Evolutionary conservation across 345 rosid species (phyloP), one percentile per base, ranked within the genome.

Genomic region (Syzygium oleosum): DNA sequence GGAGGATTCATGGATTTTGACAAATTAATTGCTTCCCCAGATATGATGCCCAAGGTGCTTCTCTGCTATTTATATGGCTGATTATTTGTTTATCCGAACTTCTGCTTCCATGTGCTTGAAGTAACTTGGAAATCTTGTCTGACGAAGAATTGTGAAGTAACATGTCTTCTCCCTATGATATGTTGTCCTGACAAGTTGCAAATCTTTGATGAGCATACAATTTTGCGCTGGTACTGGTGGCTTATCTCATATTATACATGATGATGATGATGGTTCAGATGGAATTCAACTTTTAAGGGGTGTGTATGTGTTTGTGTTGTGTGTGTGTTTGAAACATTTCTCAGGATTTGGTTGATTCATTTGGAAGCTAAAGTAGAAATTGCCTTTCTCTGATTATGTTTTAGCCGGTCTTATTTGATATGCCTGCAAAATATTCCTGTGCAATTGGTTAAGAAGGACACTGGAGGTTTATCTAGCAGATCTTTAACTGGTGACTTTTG

Each of bases 41-140:
- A 98, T 91, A 96, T 98, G 99, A 98, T 98, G 99, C 96, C 96
- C 85, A 96, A 98, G 99, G 99, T 98, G 86, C 87, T 92, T 90
- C 88, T 90, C 84, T 88, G 80, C 89, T 73, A 51, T 9, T 54
- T 52, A 27, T 49, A 38, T 23, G 56, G 34, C 49, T 68, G 43
- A 1, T n/a, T 77, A 22, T 80, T 31, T 2, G 17, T 59, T 21
- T 41, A 53, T 1, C 31, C 31, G 4, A 34, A 84, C 43, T 78
- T 8, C 65, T 59, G 19, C 46, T 68, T 68, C 80, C 80, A 34
- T 68, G 80, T 34, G 80, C 80, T 38, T 73, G 49, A 73, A 73
- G 80, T 34, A 73, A 73, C 12, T 73, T 19, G 14, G 38, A 38
- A 73, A 38, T 73, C 80, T 34, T 6, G 1, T 73, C 80, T 7